Evolutionary conservation across 2,329 filamentous ascomycete species (phyloP).

Genomic region (Fusarium redolens): DNA sequence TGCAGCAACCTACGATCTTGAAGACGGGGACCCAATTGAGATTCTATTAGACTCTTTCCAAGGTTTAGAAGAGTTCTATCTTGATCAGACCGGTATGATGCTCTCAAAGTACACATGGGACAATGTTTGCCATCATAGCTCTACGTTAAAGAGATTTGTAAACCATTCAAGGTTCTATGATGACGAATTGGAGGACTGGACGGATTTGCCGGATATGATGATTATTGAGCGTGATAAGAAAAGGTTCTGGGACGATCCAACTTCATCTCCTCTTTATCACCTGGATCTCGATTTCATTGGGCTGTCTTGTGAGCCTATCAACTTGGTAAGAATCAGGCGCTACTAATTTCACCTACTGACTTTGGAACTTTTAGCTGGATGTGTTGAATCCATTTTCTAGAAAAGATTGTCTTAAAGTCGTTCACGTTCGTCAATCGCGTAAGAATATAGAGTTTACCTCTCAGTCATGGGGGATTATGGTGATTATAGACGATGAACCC

Average conservation of each 20-base stretch:
- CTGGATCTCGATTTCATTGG: not conserved
- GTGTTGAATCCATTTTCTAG: not conserved
- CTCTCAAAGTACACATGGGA: not conserved
- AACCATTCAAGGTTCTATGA: not conserved
- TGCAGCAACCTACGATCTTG: not conserved
- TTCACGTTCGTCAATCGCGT: not conserved
- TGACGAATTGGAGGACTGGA: not conserved
- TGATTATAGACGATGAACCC: not conserved
- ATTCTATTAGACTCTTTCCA: not conserved
- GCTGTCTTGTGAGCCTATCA: not conserved
- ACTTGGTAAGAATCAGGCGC: not conserved
- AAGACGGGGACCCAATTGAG: not conserved
- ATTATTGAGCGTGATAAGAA: not conserved
- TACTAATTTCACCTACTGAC: not conserved
- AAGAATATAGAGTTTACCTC: not conserved
- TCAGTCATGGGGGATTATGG: not conserved
- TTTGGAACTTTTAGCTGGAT: not conserved
- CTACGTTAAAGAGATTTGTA: not conserved
- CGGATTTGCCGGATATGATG: not conserved
- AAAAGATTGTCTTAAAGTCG: not conserved
- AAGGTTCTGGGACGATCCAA: not conserved
- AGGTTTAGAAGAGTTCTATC: not conserved
- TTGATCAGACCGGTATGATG: not conserved
- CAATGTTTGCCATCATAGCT: not conserved
- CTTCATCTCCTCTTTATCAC: not conserved